Base-by-base conservation (phyloP, 805 yeast species). In the Cyberlindnera meyerae region DNA sequence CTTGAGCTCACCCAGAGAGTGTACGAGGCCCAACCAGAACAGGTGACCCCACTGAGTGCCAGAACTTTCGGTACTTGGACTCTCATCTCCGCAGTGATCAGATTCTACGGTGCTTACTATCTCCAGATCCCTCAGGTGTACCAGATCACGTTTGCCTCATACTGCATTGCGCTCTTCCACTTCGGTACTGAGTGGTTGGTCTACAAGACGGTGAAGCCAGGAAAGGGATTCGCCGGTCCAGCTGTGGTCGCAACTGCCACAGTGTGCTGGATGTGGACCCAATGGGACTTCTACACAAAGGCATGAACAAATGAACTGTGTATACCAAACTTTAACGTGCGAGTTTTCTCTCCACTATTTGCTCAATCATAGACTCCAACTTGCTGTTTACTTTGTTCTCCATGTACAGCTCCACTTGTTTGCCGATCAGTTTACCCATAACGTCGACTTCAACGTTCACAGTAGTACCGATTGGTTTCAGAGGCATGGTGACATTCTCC, bases 21-120 rank as follows among this genome's bases (percentile, higher is more conserved):
- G 7, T 93, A 93, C 57, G 81, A 73, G 24, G 68, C 62, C 34
- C 61, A 72, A 31, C 87, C 89, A 12, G 47, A 55, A 6, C 74
- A 82, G 57, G 82, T 80, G 18, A 75, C 78, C 1, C 60, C 65
- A 11, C 68, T 93, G 47, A 78, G 93, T 49, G 96, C 96, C n/a
- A 75, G 98, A 52, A 90, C 98, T 0, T 93, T 93, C 60, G 98
- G 98, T 24, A 93, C 98, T 1, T 93, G 98, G 98, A 93, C 98
- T 0, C 67, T 89, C 27, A 71, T 89, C 49, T 79, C 96, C 3
- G 75, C 95, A 2, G 68, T 90, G 21, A 80, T 93, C 32, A 77
- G 98, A 56, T 71, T 80, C 46, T 87, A 84, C 58, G 96, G 95
- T 38, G 94, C 97, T 11, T 83, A 82, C 62, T 67, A 83, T 55